These are phyloP conservation scores for Boechera divaricarpa DNA, from an alignment of 345 rosid genomes.

Conservation along the genomic window DNA sequence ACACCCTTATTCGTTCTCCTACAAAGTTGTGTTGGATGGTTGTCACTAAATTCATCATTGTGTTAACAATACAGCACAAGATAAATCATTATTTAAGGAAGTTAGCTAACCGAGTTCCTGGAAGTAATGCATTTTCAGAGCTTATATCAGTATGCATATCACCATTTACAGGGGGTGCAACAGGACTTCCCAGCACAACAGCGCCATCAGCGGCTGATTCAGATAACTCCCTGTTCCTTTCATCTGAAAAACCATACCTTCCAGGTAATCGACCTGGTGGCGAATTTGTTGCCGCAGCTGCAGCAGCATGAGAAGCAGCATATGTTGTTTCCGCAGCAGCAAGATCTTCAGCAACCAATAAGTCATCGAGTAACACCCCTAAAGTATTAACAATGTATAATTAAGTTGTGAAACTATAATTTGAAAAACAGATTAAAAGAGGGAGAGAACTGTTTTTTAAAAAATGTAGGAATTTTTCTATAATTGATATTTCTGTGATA, in stretches of 20 bases:
- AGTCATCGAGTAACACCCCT: slow-evolving; percentile 94
- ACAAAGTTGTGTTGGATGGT: slow-evolving; percentile 31
- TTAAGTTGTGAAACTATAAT: slow-evolving; percentile 26
- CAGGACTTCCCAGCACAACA: slow-evolving; percentile 83
- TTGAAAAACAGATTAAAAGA: slow-evolving; percentile 7
- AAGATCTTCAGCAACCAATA: slow-evolving; percentile 92
- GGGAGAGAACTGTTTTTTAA: neutral
- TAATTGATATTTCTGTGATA: neutral
- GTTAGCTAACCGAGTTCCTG: slow-evolving; percentile 66
- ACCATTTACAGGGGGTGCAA: slow-evolving; percentile 85
- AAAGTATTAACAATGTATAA: slow-evolving; percentile 37
- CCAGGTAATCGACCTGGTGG: slow-evolving; percentile 62
- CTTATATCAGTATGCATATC: slow-evolving; percentile 85
- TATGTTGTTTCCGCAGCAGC: slow-evolving; percentile 85
- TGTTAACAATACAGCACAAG: slow-evolving; percentile 3
- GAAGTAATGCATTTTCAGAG: slow-evolving; percentile 80
- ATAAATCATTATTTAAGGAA: slow-evolving; percentile 18
- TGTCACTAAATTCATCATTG: slow-evolving; percentile 22
- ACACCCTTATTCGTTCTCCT: slow-evolving; percentile 87
- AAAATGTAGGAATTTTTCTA: neutral
- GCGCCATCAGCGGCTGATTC: slow-evolving; percentile 72
- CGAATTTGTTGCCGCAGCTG: slow-evolving; percentile 73
- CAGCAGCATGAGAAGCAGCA: slow-evolving; percentile 91
- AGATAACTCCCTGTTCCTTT: slow-evolving; percentile 64
- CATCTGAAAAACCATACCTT: slow-evolving; percentile 76